Evolutionary conservation across 352 stramenopile species (phyloP).

Genomic region (Globisporangium apiculatum): DNA sequence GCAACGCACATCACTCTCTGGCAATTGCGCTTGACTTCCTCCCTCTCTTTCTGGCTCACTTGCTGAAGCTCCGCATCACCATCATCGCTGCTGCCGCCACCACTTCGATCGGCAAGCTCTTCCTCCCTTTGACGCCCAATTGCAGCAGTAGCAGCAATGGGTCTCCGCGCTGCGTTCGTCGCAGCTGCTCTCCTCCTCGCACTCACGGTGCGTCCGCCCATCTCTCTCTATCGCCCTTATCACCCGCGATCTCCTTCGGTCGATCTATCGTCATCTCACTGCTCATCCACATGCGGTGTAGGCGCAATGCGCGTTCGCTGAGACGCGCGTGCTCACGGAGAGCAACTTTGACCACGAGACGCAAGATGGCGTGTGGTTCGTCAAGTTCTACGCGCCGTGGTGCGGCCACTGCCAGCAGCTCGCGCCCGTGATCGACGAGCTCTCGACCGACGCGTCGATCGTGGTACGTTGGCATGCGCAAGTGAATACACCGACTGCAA

Average conservation of each 20-base stretch:
- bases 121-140: not conserved
- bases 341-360: conserved; percentile 57
- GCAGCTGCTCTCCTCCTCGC: conserved; percentile 13
- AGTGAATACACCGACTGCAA: too few relatives aligned
- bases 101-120: not conserved
- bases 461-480: conserved; percentile 10
- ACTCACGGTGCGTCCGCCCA: conserved; percentile 11
- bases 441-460: conserved; percentile 34
- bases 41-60: not conserved
- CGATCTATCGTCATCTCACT: not conserved
- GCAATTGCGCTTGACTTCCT: not conserved
- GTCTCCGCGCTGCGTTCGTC: conserved; percentile 18
- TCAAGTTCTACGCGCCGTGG: conserved; percentile 86
- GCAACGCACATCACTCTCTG: too few relatives aligned
- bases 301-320: conserved; percentile 17
- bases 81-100: not conserved
- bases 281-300: not conserved
- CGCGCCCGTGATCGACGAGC: conserved; percentile 49
- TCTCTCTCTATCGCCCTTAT: not conserved
- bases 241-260: too few relatives aligned
- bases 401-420: conserved; percentile 83
- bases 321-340: conserved; percentile 31
- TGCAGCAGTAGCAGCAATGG: conserved; percentile 11
- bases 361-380: conserved; percentile 47
- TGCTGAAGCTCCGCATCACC: conserved; percentile 5